phyloP scores from a whole-genome alignment of 352 stramenopile genomes.

The Phytophthora rubi region DNA sequence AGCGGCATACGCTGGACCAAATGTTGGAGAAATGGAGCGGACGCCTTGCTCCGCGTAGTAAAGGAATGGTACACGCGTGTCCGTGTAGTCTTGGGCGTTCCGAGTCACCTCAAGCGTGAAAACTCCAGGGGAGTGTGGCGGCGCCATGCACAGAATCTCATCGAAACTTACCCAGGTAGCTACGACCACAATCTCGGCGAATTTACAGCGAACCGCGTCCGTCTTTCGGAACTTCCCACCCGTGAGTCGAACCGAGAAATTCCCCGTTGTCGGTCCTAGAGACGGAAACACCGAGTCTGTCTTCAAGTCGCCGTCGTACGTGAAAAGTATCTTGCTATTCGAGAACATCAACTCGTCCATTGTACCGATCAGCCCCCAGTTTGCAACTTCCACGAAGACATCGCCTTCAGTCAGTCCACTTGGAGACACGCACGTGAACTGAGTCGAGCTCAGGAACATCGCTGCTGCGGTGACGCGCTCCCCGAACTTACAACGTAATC shows the following conservation, averaged over 20 bases:
- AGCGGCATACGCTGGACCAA: slow-evolving; percentile 80
- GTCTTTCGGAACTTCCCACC: slow-evolving; percentile 83
- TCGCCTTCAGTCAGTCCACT: slow-evolving; percentile 37
- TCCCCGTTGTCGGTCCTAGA: slow-evolving; percentile 78
- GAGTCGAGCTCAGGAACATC: slow-evolving; percentile 65
- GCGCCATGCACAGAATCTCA: slow-evolving; percentile 80
- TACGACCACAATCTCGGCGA: slow-evolving; percentile 75
- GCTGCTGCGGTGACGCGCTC: slow-evolving; percentile 47
- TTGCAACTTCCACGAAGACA: slow-evolving; percentile 73
- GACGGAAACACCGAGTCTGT: slow-evolving; percentile 81
- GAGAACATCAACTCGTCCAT: slow-evolving; percentile 45
- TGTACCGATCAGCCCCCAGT: slow-evolving; percentile 51
- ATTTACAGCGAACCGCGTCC: slow-evolving; percentile 85
- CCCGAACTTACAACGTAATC: slow-evolving; percentile 76
- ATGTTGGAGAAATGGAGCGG: slow-evolving; percentile 81
- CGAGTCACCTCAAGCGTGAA: slow-evolving; percentile 88
- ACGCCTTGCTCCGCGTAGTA: slow-evolving; percentile 88
- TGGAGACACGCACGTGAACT: slow-evolving; percentile 78
- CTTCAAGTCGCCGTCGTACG: slow-evolving; percentile 77
- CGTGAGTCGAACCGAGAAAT: slow-evolving; percentile 87
- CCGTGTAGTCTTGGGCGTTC: slow-evolving; percentile 94
- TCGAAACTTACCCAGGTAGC: slow-evolving; percentile 71
- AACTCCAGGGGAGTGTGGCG: slow-evolving; percentile 63
- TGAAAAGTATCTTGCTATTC: slow-evolving; percentile 59
- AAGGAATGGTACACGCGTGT: slow-evolving; percentile 66